These are phyloP conservation scores for Globisporangium radiosum DNA, from an alignment of 352 stramenopile genomes.

Conservation along the genomic window DNA sequence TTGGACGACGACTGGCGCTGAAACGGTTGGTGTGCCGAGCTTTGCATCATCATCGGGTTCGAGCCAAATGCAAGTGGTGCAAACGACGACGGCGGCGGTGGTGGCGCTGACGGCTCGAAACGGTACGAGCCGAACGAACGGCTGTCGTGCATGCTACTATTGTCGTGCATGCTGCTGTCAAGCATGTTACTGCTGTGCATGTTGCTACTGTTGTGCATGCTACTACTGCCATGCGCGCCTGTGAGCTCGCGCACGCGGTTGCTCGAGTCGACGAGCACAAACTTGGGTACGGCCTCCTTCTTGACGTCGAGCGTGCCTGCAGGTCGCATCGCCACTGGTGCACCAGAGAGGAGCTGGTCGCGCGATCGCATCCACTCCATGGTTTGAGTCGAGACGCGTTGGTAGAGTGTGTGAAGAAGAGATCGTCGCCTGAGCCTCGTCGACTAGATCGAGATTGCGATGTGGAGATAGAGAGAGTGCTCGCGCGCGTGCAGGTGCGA, in stretches of 20 bases:
- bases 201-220: not conserved
- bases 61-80: constrained; percentile 7
- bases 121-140: not conserved
- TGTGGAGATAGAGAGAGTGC: not conserved
- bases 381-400: not conserved
- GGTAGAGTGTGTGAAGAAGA: too few species aligned
- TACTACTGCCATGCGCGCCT: constrained; percentile 17
- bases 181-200: too few species aligned
- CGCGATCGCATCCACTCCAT: constrained; percentile 61
- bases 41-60: constrained; percentile 19
- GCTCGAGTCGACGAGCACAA: constrained; percentile 64
- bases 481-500: not conserved
- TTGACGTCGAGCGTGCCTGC: constrained; percentile 11
- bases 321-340: constrained; percentile 10
- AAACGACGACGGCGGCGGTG: constrained; percentile 3
- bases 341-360: constrained; percentile 30
- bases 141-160: too few species aligned
- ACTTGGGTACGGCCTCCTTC: constrained; percentile 33
- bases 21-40: constrained; percentile 6
- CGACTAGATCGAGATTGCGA: not conserved
- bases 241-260: constrained; percentile 70
- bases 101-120: not conserved
- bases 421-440: too few species aligned
- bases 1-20: not conserved
- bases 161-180: too few species aligned